Evolutionary conservation across 805 yeast genomes (phyloP), one percentile per base, ranked within the genome.

Genomic region (Candida ponderosae): DNA sequence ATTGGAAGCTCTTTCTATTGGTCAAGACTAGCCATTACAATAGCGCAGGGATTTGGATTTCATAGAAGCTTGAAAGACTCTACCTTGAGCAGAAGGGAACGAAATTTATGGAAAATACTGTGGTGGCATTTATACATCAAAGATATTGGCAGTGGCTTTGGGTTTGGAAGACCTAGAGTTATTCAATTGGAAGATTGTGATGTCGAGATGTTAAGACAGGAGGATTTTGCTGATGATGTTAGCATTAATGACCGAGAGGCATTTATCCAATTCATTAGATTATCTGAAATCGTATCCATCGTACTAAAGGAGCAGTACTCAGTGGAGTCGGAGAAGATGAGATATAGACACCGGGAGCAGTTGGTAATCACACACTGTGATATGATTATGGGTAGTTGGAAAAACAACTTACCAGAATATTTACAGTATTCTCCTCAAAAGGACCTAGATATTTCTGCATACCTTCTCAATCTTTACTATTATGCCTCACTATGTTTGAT

Each of bases 71-170:
- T 73, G 30, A 53, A 51, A 32, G 48, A 48, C 27, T 59, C 63
- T 17, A 56, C 52, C 20, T 57, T 71, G 34, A 56, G 70, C 21
- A 55, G 54, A 15, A 53, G 66, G 17, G 67, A 72, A 34, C 48
- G 59, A 19, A 72, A 72, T 41, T 53, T 77, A 29, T 76, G 81
- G 70, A 70, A 80, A 45, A 63, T 88, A 31, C 65, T 81, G 13
- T 84, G 88, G 86, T 84, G 94, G 94, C 66, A 76, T 43, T 59
- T 85, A 17, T 80, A 79, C 54, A 73, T 76, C 40, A 77, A 84
- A 47, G 95, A 84, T 56, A 62, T 86, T 18, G 65, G 73, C 30
- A 75, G 78, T 9, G 77, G 88, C 3, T 70, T 81, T 35, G 85
- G 88, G 0, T 77, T 78, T 57, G 89, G 93, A 14, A 66, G 88